Conservation (phyloP, 148 eudicot species). For the Vaccinium darrowii region DNA sequence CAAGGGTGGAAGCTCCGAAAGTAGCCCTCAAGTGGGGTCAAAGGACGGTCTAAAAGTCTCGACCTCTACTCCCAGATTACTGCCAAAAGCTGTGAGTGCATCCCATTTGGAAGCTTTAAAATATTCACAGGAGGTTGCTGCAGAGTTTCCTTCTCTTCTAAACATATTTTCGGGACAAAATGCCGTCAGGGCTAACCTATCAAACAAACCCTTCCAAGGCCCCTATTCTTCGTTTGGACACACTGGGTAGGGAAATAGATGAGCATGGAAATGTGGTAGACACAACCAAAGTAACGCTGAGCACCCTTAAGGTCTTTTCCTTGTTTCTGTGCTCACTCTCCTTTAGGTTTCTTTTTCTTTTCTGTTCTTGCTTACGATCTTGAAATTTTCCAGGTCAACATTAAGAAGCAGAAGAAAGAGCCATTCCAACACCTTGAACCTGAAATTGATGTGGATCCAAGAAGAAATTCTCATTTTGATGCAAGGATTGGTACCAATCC, state of each 20-base stretch:
- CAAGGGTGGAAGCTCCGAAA: slow-evolving; percentile 42
- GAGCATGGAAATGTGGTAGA: slow-evolving; percentile 90
- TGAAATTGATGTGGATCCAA: slow-evolving; percentile 83
- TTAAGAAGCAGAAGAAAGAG: slow-evolving; percentile 93
- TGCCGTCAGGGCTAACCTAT: slow-evolving; percentile 58
- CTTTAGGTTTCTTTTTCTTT: not conserved
- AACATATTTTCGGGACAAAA: slow-evolving; percentile 79
- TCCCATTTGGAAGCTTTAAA: slow-evolving; percentile 72
- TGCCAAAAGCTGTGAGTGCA: slow-evolving; percentile 35
- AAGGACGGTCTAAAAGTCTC: slow-evolving; percentile 37
- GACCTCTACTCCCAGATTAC: slow-evolving; percentile 27
- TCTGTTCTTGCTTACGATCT: slow-evolving; percentile 10
- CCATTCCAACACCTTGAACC: slow-evolving; percentile 89
- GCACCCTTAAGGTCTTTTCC: slow-evolving; percentile 77
- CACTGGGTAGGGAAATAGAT: slow-evolving; percentile 86
- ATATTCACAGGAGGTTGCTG: slow-evolving; percentile 85
- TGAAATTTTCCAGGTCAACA: slow-evolving; percentile 62
- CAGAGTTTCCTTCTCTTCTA: slow-evolving; percentile 77
- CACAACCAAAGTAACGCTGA: slow-evolving; percentile 63
- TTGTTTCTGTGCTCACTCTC: not conserved
- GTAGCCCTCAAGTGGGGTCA: slow-evolving; percentile 32
- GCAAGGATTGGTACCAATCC: slow-evolving; percentile 82
- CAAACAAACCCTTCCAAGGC: slow-evolving; percentile 83
- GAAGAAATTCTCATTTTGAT: slow-evolving; percentile 81
- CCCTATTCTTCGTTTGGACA: slow-evolving; percentile 88